Evolutionary conservation across 495 filamentous ascomycete genomes (phyloP), one percentile per base, ranked within the genome.

Genomic region (Penicillium paxilli): DNA sequence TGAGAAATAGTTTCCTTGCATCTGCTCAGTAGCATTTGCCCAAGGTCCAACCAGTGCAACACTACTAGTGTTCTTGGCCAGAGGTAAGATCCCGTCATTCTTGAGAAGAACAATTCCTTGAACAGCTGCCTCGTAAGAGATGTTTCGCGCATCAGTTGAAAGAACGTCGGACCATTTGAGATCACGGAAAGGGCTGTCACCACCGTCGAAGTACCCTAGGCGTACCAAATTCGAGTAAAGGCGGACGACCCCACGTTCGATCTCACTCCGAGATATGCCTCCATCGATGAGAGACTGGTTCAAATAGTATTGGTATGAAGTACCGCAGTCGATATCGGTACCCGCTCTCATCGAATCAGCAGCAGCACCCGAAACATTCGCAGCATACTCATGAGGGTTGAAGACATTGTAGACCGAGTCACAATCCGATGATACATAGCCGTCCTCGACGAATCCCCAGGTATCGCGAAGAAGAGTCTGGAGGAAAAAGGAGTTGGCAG

Each of bases 1-100:
- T 3, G 82, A 82, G 49, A 59, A 73, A 64, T 87, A 88, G 54
- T 83, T 84, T 5, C 84, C 85, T 51, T 83, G 83, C 70, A 88
- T 71, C 38, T 86, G 74, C 4, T 63, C 73, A 0, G 83, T 85
- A 4, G 82, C 83, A 47, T 82, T 81, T 12, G 79, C 83, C 71
- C 80, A 84, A 1, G 76, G 75, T 0, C 84, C 85, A 49, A 88
- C 72, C 7, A 87, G 62, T 8, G 80, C 83, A n/a, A 86, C 64
- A 9, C 64, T 77, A 17, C 62, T 72, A 5, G 62, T 62, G 3
- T 65, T 57, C 12, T 67, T 54, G 0, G 71, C 66, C 3, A 84
- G 63, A 0, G 84, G 84, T 2, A 87, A 63, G 11, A 68, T 68
- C 20, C 74, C 81, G 23, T 84, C 79, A 50, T 88, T 88, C 71